phyloP scores from a whole-genome alignment of 73 alveolate genomes.

The Vitrella brassicaformis region DNA sequence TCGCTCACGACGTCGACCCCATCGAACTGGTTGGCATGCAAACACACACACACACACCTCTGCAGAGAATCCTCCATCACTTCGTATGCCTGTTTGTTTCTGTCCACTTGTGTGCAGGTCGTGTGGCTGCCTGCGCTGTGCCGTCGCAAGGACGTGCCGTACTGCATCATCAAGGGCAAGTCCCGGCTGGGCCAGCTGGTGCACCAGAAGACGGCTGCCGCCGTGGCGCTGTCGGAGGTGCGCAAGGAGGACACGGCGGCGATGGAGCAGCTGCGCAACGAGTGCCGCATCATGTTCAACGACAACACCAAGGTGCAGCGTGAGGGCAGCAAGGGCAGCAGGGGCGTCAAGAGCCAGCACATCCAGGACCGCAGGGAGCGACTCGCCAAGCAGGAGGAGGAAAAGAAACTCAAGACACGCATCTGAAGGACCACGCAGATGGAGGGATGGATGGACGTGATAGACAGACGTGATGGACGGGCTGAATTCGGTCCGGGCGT shows the following conservation, averaged over 20 bases:
- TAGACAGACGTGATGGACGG: background rate
- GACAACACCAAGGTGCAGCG: conserved; percentile 46
- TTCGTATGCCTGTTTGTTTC: too few species aligned
- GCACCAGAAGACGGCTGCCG: conserved; percentile 92
- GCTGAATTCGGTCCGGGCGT: background rate
- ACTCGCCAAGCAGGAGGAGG: conserved; percentile 48
- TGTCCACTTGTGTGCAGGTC: background rate
- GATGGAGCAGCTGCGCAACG: conserved; percentile 11
- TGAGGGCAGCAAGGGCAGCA: conserved; percentile 48
- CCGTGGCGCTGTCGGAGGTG: conserved; percentile 90
- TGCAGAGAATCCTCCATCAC: conserved; percentile 88
- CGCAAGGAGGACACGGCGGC: conserved; percentile 53
- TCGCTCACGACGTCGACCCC: conserved; percentile 97
- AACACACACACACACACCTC: conserved; percentile 86
- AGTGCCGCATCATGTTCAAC: conserved; percentile 41
- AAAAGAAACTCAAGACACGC: conserved; percentile 65
- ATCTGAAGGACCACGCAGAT: background rate
- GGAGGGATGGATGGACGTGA: background rate
- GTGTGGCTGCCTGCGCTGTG: conserved; percentile 36
- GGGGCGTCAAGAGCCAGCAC: conserved; percentile 50
- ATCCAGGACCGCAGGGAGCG: conserved; percentile 44
- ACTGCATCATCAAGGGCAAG: conserved; percentile 55
- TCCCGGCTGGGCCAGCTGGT: conserved; percentile 91
- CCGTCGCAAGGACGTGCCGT: conserved; percentile 25
- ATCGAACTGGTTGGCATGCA: conserved; percentile 85